Percentiles rank a stretch among this genome's conserved stretches.
Conservation (phyloP, 768 basidiomycete genomes). For the Austroboletus festivus region DNA sequence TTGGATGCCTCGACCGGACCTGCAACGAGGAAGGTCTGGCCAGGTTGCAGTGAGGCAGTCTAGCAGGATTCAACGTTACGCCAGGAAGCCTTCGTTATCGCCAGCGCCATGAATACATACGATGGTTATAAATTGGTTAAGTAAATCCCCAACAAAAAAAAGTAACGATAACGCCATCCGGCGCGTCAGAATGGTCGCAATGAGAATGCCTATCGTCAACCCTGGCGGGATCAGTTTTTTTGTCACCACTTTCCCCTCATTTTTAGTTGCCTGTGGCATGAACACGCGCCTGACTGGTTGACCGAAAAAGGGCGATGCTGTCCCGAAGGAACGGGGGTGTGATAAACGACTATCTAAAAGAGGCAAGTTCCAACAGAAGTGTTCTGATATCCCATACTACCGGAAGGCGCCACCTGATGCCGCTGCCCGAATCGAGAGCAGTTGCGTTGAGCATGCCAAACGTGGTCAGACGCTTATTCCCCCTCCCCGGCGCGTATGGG, state of each 20-base stretch:
- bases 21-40: no score
- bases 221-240: conserved; percentile 1
- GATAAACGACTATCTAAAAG: conserved; percentile 19
- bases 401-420: neutral
- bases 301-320: conserved; percentile 8
- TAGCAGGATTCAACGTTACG: no score
- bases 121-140: no score
- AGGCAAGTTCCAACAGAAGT: conserved; percentile 30
- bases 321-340: conserved; percentile 6
- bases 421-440: no score
- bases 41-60: neutral
- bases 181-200: no score
- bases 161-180: no score
- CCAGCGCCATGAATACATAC: no score
- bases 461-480: conserved; percentile 1
- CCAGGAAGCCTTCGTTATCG: no score
- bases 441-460: conserved; percentile 26
- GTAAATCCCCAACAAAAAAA: no score
- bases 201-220: neutral
- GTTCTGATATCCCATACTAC: conserved; percentile 22
- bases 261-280: neutral
- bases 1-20: neutral
- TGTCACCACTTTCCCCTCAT: no score
- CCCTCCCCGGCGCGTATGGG: neutral
- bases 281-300: conserved; percentile 9